These are phyloP conservation scores for Eucalyptus viminalis DNA, from an alignment of 345 rosid species.

Conservation along the genomic window DNA sequence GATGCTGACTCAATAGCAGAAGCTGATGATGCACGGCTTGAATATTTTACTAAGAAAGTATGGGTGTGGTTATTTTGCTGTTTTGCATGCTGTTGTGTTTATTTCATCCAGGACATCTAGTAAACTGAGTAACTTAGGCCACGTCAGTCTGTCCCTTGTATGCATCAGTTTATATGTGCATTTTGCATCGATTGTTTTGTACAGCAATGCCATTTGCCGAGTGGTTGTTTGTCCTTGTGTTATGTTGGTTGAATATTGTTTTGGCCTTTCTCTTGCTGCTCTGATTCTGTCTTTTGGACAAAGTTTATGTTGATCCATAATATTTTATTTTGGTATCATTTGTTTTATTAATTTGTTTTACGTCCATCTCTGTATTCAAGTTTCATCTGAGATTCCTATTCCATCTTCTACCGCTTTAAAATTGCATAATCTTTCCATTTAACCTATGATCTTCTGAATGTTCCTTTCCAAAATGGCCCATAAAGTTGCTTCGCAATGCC, in stretches of 20 bases:
- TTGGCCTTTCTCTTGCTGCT: not conserved
- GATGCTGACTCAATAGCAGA: slow-evolving; percentile 37
- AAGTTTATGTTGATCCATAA: not conserved
- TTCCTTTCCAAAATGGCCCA: not conserved
- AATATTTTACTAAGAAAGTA: slow-evolving; percentile 75
- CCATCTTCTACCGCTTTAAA: not conserved
- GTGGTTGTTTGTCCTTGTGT: not conserved
- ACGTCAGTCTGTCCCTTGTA: not conserved
- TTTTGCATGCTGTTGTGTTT: not conserved
- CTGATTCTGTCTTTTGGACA: not conserved
- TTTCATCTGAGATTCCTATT: not conserved
- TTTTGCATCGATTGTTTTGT: not conserved
- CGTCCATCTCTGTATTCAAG: not conserved
- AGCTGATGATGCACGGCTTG: slow-evolving; percentile 73
- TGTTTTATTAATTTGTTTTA: not conserved
- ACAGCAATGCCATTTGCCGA: not conserved
- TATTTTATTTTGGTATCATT: not conserved
- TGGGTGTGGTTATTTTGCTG: not conserved
- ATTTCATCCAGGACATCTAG: not conserved
- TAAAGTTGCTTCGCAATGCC: not conserved
- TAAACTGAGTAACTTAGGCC: not conserved
- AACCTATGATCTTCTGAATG: not conserved
- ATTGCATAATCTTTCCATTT: not conserved
- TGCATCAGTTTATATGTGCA: not conserved
- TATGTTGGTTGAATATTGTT: not conserved